phyloP scores from a whole-genome alignment of 1,139 yeast genomes.

The Hyphopichia pseudoburtonii region DNA sequence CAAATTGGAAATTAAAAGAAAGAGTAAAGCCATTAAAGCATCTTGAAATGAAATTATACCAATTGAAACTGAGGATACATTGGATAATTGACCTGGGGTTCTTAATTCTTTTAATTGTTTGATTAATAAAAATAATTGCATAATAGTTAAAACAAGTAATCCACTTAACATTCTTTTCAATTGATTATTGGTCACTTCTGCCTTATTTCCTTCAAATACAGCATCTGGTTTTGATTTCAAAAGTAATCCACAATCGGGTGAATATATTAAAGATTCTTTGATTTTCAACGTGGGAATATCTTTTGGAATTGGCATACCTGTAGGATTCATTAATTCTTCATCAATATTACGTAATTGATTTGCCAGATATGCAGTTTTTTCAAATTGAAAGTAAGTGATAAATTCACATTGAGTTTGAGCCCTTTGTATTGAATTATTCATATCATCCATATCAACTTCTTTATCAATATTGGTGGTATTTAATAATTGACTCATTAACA shows the following conservation, averaged over 20 bases:
- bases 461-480: conserved; percentile 39
- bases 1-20: conserved; percentile 59
- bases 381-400: conserved; percentile 65
- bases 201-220: conserved; percentile 53
- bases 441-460: conserved; percentile 36
- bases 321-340: conserved; percentile 66
- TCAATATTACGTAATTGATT: conserved; percentile 63
- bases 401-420: conserved; percentile 67
- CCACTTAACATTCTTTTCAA: conserved; percentile 47
- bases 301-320: conserved; percentile 68
- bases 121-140: conserved; percentile 33
- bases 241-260: conserved; percentile 84
- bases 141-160: conserved; percentile 43
- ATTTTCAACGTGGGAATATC: conserved; percentile 56
- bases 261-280: conserved; percentile 60
- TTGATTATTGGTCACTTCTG: conserved; percentile 47
- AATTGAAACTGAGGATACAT: conserved; percentile 33
- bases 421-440: conserved; percentile 35
- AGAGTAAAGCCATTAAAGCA: conserved; percentile 63
- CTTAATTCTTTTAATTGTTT: conserved; percentile 69
- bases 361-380: conserved; percentile 53
- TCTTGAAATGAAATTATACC: conserved; percentile 75
- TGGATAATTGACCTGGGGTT: conserved; percentile 73
- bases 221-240: conserved; percentile 34
- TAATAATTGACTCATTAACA: conserved; percentile 36